Conservation (phyloP, 2,329 filamentous ascomycete genomes). For the Arthrobotrys sinensis region DNA sequence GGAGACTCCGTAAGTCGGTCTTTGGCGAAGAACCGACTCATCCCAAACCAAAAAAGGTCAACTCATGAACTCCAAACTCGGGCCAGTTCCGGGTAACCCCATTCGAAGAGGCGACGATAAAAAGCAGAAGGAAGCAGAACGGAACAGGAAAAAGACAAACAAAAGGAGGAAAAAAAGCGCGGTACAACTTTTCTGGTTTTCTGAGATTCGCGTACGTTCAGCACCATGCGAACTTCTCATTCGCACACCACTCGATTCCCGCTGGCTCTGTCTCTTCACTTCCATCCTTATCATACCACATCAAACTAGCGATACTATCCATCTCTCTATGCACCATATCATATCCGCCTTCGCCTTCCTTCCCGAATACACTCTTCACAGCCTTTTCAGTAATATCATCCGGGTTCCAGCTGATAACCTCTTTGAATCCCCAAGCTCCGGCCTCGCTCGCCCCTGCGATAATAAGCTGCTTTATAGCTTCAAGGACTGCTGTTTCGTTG, state of each 20-base stretch:
- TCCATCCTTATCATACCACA: constrained; percentile 57
- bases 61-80: constrained; percentile 28
- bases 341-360: constrained; percentile 41
- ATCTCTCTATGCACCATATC: constrained; percentile 56
- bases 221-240: constrained; percentile 60
- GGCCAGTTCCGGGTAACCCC: constrained; percentile 19
- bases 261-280: constrained; percentile 51
- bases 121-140: not conserved
- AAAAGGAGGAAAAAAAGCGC: constrained; percentile 11
- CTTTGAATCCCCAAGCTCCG: constrained; percentile 49
- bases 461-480: constrained; percentile 40
- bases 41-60: constrained; percentile 32
- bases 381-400: constrained; percentile 39
- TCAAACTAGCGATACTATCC: constrained; percentile 61
- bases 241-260: constrained; percentile 54
- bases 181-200: not conserved
- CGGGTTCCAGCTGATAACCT: constrained; percentile 58
- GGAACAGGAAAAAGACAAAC: constrained; percentile 8
- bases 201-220: constrained; percentile 12
- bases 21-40: constrained; percentile 16
- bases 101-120: constrained; percentile 4
- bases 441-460: constrained; percentile 50
- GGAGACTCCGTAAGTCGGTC: constrained; percentile 19
- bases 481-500: constrained; percentile 28
- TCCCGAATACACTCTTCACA: constrained; percentile 46